Conservation (phyloP, 2,329 filamentous ascomycete species). For the Diplocarpon rosae region DNA sequence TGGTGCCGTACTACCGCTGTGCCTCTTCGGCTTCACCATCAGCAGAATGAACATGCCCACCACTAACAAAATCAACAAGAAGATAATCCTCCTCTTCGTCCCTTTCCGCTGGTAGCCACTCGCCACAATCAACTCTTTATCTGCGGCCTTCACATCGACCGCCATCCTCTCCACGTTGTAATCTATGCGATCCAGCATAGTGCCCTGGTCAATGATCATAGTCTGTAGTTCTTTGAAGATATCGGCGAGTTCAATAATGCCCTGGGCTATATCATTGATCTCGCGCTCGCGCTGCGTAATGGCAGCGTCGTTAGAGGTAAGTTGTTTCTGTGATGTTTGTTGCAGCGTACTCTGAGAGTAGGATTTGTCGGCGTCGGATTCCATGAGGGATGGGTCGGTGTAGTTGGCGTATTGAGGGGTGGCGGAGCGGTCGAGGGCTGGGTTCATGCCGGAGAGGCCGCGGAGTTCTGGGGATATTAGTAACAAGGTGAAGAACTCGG, state of each 20-base stretch:
- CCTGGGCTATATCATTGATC: conserved; percentile 95
- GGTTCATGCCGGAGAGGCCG: conserved; percentile 53
- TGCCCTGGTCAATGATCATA: conserved; percentile 91
- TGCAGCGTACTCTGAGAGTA: conserved; percentile 85
- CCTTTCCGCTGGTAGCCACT: conserved; percentile 80
- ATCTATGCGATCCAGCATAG: conserved; percentile 87
- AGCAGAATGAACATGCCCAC: conserved; percentile 79
- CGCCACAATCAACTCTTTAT: conserved; percentile 82
- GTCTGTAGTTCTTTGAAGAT: conserved; percentile 92
- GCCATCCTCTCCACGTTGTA: conserved; percentile 96
- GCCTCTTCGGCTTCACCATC: conserved; percentile 48
- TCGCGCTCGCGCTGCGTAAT: conserved; percentile 91
- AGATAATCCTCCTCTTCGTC: conserved; percentile 84
- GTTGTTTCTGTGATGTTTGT: conserved; percentile 53
- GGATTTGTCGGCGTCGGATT: conserved; percentile 86
- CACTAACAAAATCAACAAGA: conserved; percentile 76
- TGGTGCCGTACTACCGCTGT: conserved; percentile 5
- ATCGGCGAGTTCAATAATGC: conserved; percentile 93
- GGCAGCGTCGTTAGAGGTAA: conserved; percentile 67
- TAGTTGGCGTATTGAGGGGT: conserved; percentile 47
- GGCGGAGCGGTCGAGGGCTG: conserved; percentile 41
- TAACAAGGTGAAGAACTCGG: background rate
- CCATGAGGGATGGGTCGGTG: conserved; percentile 76
- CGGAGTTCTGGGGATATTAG: conserved; percentile 50
- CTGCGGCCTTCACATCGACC: conserved; percentile 83